phyloP scores from a whole-genome alignment of 208 protist genomes.

The Wallacemonas sp. region DNA sequence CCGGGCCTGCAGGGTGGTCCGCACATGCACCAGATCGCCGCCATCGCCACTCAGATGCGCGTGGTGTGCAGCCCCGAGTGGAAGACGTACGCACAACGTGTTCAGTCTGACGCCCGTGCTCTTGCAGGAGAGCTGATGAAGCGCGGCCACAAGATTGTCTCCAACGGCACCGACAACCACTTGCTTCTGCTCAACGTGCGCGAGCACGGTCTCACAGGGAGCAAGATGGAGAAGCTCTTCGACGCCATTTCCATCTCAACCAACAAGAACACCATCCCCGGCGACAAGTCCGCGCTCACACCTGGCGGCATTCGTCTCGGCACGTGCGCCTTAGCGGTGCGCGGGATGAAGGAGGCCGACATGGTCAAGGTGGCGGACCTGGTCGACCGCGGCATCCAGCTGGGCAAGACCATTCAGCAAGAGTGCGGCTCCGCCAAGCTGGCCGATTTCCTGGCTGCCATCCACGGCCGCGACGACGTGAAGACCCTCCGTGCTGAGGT shows the following conservation, averaged over 20 bases:
- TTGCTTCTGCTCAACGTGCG: slow-evolving; percentile 97
- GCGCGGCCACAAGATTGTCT: slow-evolving; percentile 92
- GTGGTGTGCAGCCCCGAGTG: slow-evolving; percentile 94
- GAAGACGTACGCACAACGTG: slow-evolving; percentile 92
- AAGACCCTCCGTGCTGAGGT: slow-evolving; percentile 75
- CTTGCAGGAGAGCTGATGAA: slow-evolving; percentile 81
- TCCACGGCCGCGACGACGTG: slow-evolving; percentile 36
- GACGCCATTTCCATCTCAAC: slow-evolving; percentile 90
- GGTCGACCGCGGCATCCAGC: slow-evolving; percentile 81
- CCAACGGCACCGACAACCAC: slow-evolving; percentile 98
- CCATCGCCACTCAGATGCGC: slow-evolving; percentile 95
- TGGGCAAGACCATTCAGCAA: slow-evolving; percentile 76
- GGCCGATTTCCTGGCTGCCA: slow-evolving; percentile 69
- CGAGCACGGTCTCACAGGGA: slow-evolving; percentile 92
- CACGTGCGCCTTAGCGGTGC: slow-evolving; percentile 94
- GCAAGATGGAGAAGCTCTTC: slow-evolving; percentile 96
- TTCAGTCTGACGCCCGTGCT: slow-evolving; percentile 86
- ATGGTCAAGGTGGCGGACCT: slow-evolving; percentile 91
- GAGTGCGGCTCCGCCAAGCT: slow-evolving; percentile 52
- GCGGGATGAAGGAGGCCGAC: slow-evolving; percentile 92
- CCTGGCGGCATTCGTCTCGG: slow-evolving; percentile 96
- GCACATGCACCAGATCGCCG: slow-evolving; percentile 98
- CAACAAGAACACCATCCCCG: slow-evolving; percentile 98
- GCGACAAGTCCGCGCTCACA: slow-evolving; percentile 92
- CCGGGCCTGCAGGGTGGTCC: slow-evolving; percentile 98